A percentile compares a stretch with the other conserved stretches of the same genome.
Conservation (phyloP, 176 grass and related monocot genomes). For the Raddia guianensis region DNA sequence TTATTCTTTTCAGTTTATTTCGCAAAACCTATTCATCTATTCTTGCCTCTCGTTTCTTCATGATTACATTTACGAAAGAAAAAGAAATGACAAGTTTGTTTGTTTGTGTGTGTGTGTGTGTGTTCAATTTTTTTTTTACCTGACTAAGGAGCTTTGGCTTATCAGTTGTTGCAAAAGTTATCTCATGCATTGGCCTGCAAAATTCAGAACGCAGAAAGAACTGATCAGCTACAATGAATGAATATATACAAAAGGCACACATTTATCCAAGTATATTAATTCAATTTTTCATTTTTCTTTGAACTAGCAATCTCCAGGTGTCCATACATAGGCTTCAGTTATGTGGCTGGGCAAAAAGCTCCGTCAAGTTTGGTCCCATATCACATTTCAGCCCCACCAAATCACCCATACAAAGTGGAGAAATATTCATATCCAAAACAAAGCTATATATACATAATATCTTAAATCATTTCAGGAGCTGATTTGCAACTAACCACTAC, state of each 20-base stretch:
- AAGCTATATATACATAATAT: background rate
- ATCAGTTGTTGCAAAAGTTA: conserved; percentile 76
- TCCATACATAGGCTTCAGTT: background rate
- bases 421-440: background rate
- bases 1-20: background rate
- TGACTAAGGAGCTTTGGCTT: conserved; percentile 87
- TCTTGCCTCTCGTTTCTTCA: background rate
- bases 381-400: background rate
- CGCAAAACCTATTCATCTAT: background rate
- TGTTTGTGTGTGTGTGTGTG: no score
- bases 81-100: background rate
- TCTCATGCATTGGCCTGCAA: conserved; percentile 85
- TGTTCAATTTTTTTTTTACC: conserved; percentile 41
- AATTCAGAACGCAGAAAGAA: conserved; percentile 31
- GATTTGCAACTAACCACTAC: background rate
- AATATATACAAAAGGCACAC: background rate
- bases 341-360: background rate
- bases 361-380: background rate
- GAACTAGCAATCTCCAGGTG: background rate
- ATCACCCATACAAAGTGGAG: background rate
- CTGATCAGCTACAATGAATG: conserved; percentile 7
- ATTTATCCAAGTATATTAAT: conserved; percentile 8
- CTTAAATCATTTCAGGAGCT: background rate
- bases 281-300: background rate
- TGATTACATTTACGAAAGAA: background rate